Conservation (phyloP, 306 rosid species). For the Prunus mume region DNA sequence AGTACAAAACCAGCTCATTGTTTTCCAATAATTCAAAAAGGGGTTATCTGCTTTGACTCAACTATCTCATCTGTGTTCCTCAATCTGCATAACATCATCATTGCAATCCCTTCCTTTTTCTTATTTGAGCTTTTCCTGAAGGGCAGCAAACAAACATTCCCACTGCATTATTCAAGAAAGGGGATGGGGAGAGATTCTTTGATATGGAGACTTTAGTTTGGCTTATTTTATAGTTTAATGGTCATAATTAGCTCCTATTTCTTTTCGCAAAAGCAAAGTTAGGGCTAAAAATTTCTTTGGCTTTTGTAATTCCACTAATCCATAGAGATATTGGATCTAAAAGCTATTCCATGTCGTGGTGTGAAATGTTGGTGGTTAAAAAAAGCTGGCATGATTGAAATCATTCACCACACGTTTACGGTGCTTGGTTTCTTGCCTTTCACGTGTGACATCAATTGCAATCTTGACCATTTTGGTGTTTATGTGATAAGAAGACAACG, state of each 20-base stretch:
- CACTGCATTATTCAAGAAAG: constrained; percentile 37
- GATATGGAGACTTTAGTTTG: constrained; percentile 30
- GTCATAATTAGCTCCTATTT: constrained; percentile 20
- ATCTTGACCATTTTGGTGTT: constrained; percentile 32
- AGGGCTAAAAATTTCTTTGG: constrained; percentile 17
- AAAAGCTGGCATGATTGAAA: constrained; percentile 19
- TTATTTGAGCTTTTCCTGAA: constrained; percentile 39
- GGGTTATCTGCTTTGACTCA: constrained; percentile 40
- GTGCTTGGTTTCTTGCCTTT: constrained; percentile 12
- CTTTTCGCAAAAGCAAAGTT: constrained; percentile 13
- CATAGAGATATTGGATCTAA: constrained; percentile 18
- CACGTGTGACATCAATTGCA: constrained; percentile 43
- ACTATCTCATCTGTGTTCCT: constrained; percentile 33
- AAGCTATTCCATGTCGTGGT: constrained; percentile 69
- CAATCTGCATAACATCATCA: constrained; percentile 50
- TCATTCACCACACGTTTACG: constrained; percentile 38
- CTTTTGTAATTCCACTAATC: constrained; percentile 39
- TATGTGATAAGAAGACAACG: constrained; percentile 36
- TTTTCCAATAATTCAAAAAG: constrained; percentile 61
- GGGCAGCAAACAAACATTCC: constrained; percentile 33
- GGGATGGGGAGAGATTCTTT: constrained; percentile 26
- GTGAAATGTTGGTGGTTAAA: constrained; percentile 22
- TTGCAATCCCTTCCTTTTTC: constrained; percentile 37
- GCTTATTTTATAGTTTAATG: constrained; percentile 10
- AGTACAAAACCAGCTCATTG: constrained; percentile 75